Evolutionary conservation across 169 alveolate species (phyloP).

Genomic region (Cystoisospora suis): DNA sequence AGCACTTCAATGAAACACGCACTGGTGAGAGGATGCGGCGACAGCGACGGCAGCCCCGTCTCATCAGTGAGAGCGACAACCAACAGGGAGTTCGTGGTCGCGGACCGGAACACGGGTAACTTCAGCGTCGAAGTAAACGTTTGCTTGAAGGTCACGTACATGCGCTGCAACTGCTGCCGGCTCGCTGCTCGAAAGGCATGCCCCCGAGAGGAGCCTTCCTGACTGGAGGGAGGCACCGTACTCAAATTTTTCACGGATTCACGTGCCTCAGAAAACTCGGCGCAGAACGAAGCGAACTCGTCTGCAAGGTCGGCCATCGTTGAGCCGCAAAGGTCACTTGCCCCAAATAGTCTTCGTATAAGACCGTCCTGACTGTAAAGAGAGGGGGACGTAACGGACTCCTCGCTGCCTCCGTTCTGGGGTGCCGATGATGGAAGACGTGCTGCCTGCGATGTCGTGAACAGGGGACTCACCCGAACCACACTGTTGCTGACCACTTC

Average conservation of each 20-base stretch:
- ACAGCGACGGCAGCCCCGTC: conserved; percentile 57
- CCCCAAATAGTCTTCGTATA: neutral
- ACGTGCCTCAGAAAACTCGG: conserved; percentile 1
- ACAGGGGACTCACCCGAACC: too few species aligned
- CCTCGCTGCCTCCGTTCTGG: neutral
- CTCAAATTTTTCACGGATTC: neutral
- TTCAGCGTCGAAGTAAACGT: conserved; percentile 24
- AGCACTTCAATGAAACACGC: conserved; percentile 51
- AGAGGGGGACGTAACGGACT: neutral
- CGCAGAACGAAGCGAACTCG: neutral
- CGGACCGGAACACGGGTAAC: conserved; percentile 45
- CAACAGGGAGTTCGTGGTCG: conserved; percentile 19
- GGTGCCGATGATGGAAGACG: neutral
- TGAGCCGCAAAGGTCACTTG: neutral
- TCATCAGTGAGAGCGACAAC: conserved; percentile 48
- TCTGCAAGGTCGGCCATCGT: conserved; percentile 28
- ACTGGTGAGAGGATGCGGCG: conserved; percentile 54
- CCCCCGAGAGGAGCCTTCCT: too few species aligned
- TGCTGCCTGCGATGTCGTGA: neutral
- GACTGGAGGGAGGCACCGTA: neutral
- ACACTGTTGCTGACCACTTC: conserved; percentile 10
- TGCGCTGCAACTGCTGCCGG: conserved; percentile 63
- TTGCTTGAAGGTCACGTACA: conserved; percentile 14
- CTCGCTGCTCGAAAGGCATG: conserved; percentile 3
- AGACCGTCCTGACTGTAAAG: neutral